Base-by-base conservation (phyloP, 257 asterid genomes). In the Handroanthus guayacan region DNA sequence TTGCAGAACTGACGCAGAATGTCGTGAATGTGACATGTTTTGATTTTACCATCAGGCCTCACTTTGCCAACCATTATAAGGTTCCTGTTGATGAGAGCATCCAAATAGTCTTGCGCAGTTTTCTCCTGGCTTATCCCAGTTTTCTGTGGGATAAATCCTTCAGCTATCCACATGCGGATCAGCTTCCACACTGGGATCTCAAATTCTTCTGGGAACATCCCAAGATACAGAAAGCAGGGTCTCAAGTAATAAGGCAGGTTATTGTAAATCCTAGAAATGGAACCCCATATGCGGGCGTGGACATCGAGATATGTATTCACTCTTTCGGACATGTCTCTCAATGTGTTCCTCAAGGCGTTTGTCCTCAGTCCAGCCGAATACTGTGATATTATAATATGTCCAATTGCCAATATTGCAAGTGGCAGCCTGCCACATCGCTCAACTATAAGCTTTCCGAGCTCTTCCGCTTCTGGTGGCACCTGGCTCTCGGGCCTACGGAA, bases 1-100 rank as follows among this genome's bases (percentile, higher is more conserved):
- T 52, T 66, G 58, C 82, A 71, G 38, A 72, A 66, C 61, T 79
- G 75, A 44, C 71, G 85, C 13, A 82, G 50, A 44, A 68, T 67
- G 68, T 78, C 82, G 55, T 82, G 85, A 9, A 78, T 62, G 3
- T 78, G 75, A 52, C 75, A 73, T 14, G 73, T 73, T 72, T 25
- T 25, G 31, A 25, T 25, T 25, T 25, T 25, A 25, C 31, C 31
- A 25, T 25, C 31, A 25, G 31, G 77, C 14, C 63, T 75, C 18
- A 65, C 14, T 11, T 67, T 41, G 20, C 25, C 61, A 45, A 71
- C 51, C 72, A 70, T 75, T 6, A 75, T 39, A n/a, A 79, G 71
- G 64, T 71, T 79, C 54, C 82, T 75, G 55, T 44, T 63, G 6
- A 71, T 71, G 44, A 79, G 81, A 57, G 79, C 79, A 34, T 65